Conservation (phyloP, 768 basidiomycete genomes). For the Cystobasidium ongulense region DNA sequence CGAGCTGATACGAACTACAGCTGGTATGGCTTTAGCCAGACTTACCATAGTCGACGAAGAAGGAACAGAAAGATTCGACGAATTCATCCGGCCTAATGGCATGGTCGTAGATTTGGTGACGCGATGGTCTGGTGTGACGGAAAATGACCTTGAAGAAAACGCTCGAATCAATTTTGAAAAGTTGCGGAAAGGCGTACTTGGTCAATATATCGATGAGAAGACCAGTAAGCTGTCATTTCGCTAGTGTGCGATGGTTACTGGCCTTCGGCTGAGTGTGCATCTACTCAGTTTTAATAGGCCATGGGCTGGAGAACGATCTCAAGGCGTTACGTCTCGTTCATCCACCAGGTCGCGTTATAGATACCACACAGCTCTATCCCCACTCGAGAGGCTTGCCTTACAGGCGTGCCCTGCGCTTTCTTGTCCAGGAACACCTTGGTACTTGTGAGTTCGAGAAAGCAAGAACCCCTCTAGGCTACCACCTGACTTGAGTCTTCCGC, state of each 20-base stretch:
- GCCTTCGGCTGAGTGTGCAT: too few relatives aligned
- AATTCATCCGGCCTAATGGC: slow-evolving; percentile 53
- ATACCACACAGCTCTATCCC: slow-evolving; percentile 77
- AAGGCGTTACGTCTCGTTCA: slow-evolving; percentile 83
- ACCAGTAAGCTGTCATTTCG: slow-evolving; percentile 15
- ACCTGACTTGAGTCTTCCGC: background rate
- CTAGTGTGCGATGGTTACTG: too few relatives aligned
- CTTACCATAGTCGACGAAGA: slow-evolving; percentile 74
- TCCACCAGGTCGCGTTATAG: slow-evolving; percentile 58
- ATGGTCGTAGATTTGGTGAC: slow-evolving; percentile 74
- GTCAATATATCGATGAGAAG: slow-evolving; percentile 56
- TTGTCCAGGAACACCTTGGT: slow-evolving; percentile 74
- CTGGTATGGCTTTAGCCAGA: slow-evolving; percentile 80
- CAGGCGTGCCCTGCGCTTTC: slow-evolving; percentile 66
- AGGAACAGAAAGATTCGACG: slow-evolving; percentile 58
- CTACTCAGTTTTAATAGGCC: slow-evolving; percentile 40
- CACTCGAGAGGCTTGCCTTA: slow-evolving; percentile 70
- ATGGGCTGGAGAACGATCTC: slow-evolving; percentile 87
- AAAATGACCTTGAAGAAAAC: slow-evolving; percentile 42
- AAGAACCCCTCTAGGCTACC: background rate
- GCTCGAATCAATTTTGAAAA: slow-evolving; percentile 62
- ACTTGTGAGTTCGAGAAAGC: slow-evolving; percentile 39
- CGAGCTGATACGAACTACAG: slow-evolving; percentile 93
- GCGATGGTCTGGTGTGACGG: slow-evolving; percentile 49
- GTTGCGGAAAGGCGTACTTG: slow-evolving; percentile 58